Percentiles rank a stretch among this genome's conserved stretches.
These are phyloP conservation scores for Rhodofomes roseus DNA, from an alignment of 1,284 basidiomycete species.

Conservation along the genomic window DNA sequence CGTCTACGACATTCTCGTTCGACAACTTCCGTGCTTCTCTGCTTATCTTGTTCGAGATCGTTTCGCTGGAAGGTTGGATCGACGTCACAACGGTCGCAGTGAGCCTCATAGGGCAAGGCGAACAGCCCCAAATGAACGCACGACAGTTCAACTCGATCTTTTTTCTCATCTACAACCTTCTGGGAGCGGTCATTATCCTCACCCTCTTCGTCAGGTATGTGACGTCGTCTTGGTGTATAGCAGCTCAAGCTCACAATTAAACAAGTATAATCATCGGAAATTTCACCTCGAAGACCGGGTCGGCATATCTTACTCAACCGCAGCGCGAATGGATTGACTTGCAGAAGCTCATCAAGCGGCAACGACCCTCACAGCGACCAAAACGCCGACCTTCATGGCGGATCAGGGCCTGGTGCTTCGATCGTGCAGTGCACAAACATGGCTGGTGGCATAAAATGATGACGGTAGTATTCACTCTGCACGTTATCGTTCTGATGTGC, in stretches of 20 bases:
- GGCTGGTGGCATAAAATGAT: slow-evolving; percentile 91
- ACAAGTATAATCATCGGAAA: slow-evolving; percentile 91
- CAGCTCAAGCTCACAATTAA: not conserved
- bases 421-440: slow-evolving; percentile 86
- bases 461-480: slow-evolving; percentile 81
- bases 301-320: slow-evolving; percentile 80
- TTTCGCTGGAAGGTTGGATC: slow-evolving; percentile 94
- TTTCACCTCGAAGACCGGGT: slow-evolving; percentile 84
- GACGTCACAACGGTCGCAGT: slow-evolving; percentile 87
- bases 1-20: slow-evolving; percentile 87
- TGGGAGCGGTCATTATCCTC: slow-evolving; percentile 89
- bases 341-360: slow-evolving; percentile 84
- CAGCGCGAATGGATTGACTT: slow-evolving; percentile 96
- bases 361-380: slow-evolving; percentile 84
- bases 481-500: slow-evolving; percentile 84
- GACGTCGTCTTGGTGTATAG: slow-evolving; percentile 14
- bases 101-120: slow-evolving; percentile 68
- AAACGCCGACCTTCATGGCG: slow-evolving; percentile 50
- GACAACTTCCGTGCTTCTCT: slow-evolving; percentile 86
- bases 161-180: slow-evolving; percentile 90
- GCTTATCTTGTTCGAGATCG: slow-evolving; percentile 95
- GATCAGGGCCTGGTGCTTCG: slow-evolving; percentile 86
- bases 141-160: slow-evolving; percentile 87
- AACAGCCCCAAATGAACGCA: slow-evolving; percentile 71
- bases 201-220: slow-evolving; percentile 82